Percentiles rank a stretch among this genome's conserved stretches.
Evolutionary conservation across 495 filamentous ascomycete genomes (phyloP).

Genomic region (Penicillium paxilli): DNA sequence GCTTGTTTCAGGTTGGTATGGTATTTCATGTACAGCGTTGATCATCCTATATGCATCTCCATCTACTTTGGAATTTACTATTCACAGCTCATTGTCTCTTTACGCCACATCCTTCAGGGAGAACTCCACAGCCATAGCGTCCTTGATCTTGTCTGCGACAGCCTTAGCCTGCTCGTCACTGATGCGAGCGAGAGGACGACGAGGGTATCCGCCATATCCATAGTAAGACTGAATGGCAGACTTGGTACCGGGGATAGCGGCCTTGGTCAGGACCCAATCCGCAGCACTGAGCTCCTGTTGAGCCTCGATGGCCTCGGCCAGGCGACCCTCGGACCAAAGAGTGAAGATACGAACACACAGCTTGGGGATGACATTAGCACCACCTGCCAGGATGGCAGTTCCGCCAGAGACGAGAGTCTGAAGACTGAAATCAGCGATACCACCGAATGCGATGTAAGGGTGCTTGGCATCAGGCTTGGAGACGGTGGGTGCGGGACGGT

Average conservation of each 20-base stretch:
- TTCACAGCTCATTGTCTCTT: not conserved
- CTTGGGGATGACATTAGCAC: slow-evolving; percentile 84
- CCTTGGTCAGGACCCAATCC: slow-evolving; percentile 86
- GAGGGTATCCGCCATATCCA: slow-evolving; percentile 80
- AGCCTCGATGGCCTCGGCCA: slow-evolving; percentile 69
- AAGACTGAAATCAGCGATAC: slow-evolving; percentile 83
- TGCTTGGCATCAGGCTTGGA: slow-evolving; percentile 45
- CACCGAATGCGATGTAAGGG: slow-evolving; percentile 83
- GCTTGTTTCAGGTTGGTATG: too few species aligned
- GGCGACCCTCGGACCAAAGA: slow-evolving; percentile 69
- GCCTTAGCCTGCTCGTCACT: slow-evolving; percentile 53
- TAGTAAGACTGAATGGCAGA: slow-evolving; percentile 78
- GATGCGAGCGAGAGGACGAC: slow-evolving; percentile 70
- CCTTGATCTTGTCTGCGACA: slow-evolving; percentile 61
- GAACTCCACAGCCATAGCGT: slow-evolving; percentile 68
- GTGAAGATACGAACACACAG: slow-evolving; percentile 81
- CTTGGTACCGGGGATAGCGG: slow-evolving; percentile 85
- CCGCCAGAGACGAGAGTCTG: slow-evolving; percentile 81
- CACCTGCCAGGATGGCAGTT: slow-evolving; percentile 81
- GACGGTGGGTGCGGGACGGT: slow-evolving; percentile 24
- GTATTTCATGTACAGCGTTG: slow-evolving; percentile 5
- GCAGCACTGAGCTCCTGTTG: slow-evolving; percentile 72
- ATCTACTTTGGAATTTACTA: not conserved
- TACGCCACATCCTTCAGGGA: slow-evolving; percentile 42
- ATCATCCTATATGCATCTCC: not conserved